phyloP scores from a whole-genome alignment of 257 asterid species.

The Anisodus tanguticus region DNA sequence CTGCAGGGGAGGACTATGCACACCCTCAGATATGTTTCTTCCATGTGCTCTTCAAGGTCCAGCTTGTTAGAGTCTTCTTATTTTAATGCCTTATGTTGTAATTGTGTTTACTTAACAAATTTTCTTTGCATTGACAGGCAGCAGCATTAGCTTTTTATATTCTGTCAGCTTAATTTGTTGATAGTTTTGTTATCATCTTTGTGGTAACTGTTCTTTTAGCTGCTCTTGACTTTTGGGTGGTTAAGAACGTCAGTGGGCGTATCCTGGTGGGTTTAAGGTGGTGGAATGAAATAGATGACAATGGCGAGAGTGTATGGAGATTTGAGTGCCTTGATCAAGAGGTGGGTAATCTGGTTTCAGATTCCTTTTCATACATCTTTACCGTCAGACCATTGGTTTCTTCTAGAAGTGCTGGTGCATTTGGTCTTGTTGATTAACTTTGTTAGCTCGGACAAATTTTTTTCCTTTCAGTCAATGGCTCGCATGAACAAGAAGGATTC shows the following conservation, averaged over 20 bases:
- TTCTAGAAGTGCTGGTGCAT: neutral
- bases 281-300: conserved; percentile 96
- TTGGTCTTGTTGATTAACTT: conserved; percentile 11
- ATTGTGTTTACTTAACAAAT: conserved; percentile 20
- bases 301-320: conserved; percentile 92
- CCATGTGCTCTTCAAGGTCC: conserved; percentile 93
- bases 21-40: conserved; percentile 91
- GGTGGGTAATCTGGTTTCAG: conserved; percentile 42
- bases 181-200: conserved; percentile 89
- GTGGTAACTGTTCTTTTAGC: conserved; percentile 90
- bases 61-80: conserved; percentile 17
- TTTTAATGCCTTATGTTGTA: conserved; percentile 5
- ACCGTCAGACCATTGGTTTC: neutral
- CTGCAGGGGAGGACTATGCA: conserved; percentile 86
- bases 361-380: conserved; percentile 12
- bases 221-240: conserved; percentile 98
- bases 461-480: conserved; percentile 71
- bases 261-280: conserved; percentile 96
- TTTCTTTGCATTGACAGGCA: conserved; percentile 57
- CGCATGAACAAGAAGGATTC: conserved; percentile 98
- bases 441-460: conserved; percentile 18
- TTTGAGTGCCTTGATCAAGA: conserved; percentile 87
- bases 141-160: conserved; percentile 93
- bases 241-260: conserved; percentile 96
- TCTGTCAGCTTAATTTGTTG: conserved; percentile 82